Conservation (phyloP, 2,329 filamentous ascomycete species). For the Xylariaceae sp. region DNA sequence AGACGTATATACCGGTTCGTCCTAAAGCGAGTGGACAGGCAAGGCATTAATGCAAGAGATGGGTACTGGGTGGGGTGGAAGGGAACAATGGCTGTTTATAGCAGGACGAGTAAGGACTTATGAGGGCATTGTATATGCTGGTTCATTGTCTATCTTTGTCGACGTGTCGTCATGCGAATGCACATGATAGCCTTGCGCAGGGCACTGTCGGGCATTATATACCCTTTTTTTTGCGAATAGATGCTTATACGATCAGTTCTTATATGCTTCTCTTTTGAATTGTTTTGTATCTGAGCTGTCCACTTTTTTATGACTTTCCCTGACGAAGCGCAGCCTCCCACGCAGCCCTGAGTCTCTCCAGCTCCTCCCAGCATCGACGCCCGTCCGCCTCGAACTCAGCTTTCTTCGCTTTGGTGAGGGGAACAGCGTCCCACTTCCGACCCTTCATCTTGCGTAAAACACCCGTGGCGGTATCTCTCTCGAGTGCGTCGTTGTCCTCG, state of each 20-base stretch:
- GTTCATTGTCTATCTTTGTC: neutral
- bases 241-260: neutral
- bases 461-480: conserved; percentile 52
- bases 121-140: neutral
- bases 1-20: neutral
- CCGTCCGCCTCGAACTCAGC: conserved; percentile 68
- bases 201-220: no score
- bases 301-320: conserved; percentile 2
- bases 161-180: neutral
- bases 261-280: neutral
- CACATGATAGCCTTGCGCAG: neutral
- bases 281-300: neutral
- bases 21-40: neutral
- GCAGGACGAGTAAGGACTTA: neutral
- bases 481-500: conserved; percentile 53
- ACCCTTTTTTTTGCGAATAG: neutral
- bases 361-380: conserved; percentile 67
- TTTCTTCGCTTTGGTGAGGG: conserved; percentile 66
- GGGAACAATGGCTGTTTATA: neutral
- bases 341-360: conserved; percentile 71
- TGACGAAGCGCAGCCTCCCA: conserved; percentile 62
- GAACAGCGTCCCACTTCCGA: conserved; percentile 62
- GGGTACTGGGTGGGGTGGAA: no score
- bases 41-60: no score
- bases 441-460: conserved; percentile 59